phyloP scores from a whole-genome alignment of 495 filamentous ascomycete species.

The Cudoniella acicularis region DNA sequence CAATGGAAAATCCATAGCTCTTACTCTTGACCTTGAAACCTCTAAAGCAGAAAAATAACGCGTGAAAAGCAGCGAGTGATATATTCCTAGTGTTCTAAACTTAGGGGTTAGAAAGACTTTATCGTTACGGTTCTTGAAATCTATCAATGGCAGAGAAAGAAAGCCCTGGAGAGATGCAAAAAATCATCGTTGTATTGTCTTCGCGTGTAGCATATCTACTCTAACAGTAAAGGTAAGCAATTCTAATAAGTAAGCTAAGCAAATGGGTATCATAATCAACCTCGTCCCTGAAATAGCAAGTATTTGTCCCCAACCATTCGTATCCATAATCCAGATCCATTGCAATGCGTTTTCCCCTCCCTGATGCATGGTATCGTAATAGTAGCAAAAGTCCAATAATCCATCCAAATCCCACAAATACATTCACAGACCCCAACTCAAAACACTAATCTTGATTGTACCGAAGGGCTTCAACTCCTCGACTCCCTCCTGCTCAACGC shows the following conservation, averaged over 20 bases:
- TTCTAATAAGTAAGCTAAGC: neutral
- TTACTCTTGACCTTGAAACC: too few relatives aligned
- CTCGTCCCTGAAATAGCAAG: neutral
- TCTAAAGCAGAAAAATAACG: too few relatives aligned
- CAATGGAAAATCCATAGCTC: too few relatives aligned
- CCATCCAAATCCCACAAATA: neutral
- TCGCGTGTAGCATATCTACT: neutral
- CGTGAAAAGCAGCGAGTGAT: too few relatives aligned
- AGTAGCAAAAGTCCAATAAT: neutral
- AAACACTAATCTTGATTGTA: constrained; percentile 21
- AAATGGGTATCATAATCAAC: neutral
- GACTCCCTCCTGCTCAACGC: constrained; percentile 39
- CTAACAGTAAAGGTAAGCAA: neutral
- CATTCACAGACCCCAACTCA: neutral
- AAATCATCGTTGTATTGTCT: neutral
- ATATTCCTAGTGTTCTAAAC: too few relatives aligned
- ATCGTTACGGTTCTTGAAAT: too few relatives aligned
- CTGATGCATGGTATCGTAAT: too few relatives aligned
- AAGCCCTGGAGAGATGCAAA: too few relatives aligned
- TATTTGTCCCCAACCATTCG: neutral
- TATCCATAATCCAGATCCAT: neutral
- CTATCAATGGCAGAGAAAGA: too few relatives aligned
- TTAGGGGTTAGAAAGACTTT: too few relatives aligned
- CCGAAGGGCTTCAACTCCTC: constrained; percentile 16
- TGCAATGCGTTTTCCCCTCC: too few relatives aligned